These are phyloP conservation scores for Sporothrix brasiliensis DNA, from an alignment of 2,329 filamentous ascomycete genomes.

Conservation along the genomic window DNA sequence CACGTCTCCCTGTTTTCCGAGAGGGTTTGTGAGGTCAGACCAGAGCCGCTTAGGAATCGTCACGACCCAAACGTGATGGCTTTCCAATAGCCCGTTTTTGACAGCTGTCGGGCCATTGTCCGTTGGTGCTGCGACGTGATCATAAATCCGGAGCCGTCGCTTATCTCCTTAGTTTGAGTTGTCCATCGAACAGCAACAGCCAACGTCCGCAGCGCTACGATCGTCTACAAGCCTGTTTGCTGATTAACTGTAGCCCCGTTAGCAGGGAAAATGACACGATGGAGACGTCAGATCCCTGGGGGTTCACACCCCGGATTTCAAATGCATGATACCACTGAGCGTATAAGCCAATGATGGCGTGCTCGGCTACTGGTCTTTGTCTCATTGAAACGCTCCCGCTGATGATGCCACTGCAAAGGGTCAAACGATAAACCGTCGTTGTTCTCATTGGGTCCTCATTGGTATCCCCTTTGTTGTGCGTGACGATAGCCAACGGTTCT, in stretches of 20 bases:
- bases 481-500: neutral
- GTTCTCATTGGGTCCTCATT: neutral
- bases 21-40: conserved; percentile 3
- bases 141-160: conserved; percentile 11
- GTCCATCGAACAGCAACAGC: neutral
- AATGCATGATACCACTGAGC: conserved; percentile 3
- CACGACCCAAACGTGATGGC: neutral
- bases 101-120: neutral
- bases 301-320: conserved; percentile 18
- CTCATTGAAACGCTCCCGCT: conserved; percentile 3
- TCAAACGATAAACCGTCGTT: conserved; percentile 4
- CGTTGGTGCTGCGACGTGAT: neutral
- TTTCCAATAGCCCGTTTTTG: neutral
- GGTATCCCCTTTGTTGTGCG: neutral
- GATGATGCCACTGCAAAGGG: neutral
- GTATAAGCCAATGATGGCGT: neutral
- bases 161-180: neutral
- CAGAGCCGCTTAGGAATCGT: conserved; percentile 9
- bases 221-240: neutral
- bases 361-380: conserved; percentile 4
- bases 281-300: neutral
- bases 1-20: neutral
- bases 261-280: neutral
- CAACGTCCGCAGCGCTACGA: neutral
- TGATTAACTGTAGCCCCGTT: neutral